Evolutionary conservation across 257 asterid species (phyloP), one percentile per base, ranked within the genome.

Genomic region (Linaria vulgaris): DNA sequence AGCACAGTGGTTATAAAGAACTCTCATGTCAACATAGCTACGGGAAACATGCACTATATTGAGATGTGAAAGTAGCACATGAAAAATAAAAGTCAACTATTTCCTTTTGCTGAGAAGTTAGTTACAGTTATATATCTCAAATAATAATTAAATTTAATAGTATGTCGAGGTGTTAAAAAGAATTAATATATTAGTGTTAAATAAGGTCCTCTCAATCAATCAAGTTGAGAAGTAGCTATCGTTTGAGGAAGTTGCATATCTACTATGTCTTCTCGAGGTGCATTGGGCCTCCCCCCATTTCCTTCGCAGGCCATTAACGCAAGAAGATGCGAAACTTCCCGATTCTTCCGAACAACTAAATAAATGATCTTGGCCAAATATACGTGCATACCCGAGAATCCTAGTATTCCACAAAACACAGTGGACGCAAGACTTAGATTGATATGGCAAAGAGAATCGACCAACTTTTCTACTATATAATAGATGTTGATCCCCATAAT

Each of bases 401-500:
- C 97, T 69, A 85, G 25, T 8, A 85, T 52, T 39, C 96, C 99
- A 61, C 94, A 87, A 30, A 83, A 63, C 37, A 90, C 81, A 3
- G 60, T 70, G 31, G 76, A 78, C 0, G 68, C 84, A 0, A 70
- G 6, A 46, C 54, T 59, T 27, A 83, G 53, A 25, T 79, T 79
- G 77, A 90, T 83, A 10, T 76, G 72, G 8, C 74, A 80, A 63
- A 92, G 95, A 12, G 94, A 68, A 19, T 68, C 41, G 41, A 82
- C 82, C 71, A 89, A 61, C 69, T 73, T 87, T 19, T 83, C 90
- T 0, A 66, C 99, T 43, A 92, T 66, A 70, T 92, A 92, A 74
- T 80, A 85, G 66, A 87, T 71, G 53, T 92, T 92, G 63, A 92
- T 92, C 72, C 87, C 95, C 81, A 90, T 92, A 49, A 92, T 90